Conservation (phyloP, 108 stramenopile species). For the Cylindrotheca closterium region DNA sequence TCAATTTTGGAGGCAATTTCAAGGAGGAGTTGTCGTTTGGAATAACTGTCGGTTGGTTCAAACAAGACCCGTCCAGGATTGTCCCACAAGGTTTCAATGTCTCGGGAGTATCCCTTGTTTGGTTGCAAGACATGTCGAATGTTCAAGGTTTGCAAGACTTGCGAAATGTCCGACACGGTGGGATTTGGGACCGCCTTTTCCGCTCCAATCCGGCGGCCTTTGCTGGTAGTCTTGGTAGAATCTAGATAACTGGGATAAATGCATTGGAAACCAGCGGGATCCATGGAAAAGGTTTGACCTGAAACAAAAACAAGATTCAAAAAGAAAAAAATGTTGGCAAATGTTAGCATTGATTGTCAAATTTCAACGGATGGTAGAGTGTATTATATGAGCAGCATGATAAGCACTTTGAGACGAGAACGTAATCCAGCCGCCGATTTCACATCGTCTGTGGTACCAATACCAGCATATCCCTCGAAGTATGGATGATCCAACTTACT, state of each 20-base stretch:
- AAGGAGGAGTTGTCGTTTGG: slow-evolving; percentile 47
- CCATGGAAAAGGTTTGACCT: slow-evolving; percentile 74
- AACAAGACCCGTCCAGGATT: slow-evolving; percentile 73
- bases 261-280: slow-evolving; percentile 46
- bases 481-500: slow-evolving; percentile 46
- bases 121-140: slow-evolving; percentile 87
- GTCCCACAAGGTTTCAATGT: slow-evolving; percentile 69
- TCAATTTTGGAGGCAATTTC: slow-evolving; percentile 55
- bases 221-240: slow-evolving; percentile 67
- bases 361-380: neutral
- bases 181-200: slow-evolving; percentile 65
- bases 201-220: slow-evolving; percentile 64
- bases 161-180: slow-evolving; percentile 66
- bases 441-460: too few species aligned
- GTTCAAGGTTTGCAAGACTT: slow-evolving; percentile 61
- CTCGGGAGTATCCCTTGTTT: slow-evolving; percentile 81
- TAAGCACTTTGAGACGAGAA: too few species aligned
- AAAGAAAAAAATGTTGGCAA: too few species aligned
- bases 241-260: slow-evolving; percentile 85
- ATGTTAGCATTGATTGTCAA: neutral
- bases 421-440: too few species aligned
- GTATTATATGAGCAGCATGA: neutral
- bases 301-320: neutral
- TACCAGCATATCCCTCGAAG: too few species aligned
- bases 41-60: slow-evolving; percentile 12